These are phyloP conservation scores for Cronartium ribicola DNA, from an alignment of 1,284 basidiomycete species.

Conservation along the genomic window DNA sequence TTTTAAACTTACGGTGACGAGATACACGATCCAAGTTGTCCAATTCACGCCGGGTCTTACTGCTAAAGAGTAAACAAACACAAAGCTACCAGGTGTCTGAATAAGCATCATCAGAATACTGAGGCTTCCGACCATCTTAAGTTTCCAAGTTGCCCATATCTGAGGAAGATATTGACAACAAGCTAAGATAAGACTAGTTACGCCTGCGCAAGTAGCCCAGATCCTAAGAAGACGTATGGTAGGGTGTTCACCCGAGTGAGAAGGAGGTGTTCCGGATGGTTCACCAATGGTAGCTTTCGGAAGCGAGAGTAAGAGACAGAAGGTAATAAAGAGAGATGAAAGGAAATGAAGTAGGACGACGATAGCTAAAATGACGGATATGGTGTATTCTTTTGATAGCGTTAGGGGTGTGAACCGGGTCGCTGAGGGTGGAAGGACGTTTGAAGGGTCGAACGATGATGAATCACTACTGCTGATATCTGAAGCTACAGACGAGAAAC, in stretches of 20 bases:
- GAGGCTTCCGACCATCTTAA: conserved; percentile 80
- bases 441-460: conserved; percentile 36
- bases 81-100: conserved; percentile 61
- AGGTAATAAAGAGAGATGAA: conserved; percentile 28
- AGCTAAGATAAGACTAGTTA: conserved; percentile 73
- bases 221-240: conserved; percentile 56
- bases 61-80: conserved; percentile 52
- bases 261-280: conserved; percentile 51
- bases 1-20: conserved; percentile 45
- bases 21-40: conserved; percentile 50
- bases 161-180: conserved; percentile 84
- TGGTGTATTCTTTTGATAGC: conserved; percentile 53
- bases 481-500: neutral
- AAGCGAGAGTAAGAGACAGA: conserved; percentile 44
- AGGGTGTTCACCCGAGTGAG: conserved; percentile 53
- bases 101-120: conserved; percentile 92
- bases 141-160: conserved; percentile 69
- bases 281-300: conserved; percentile 47
- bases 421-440: conserved; percentile 38
- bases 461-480: conserved; percentile 28
- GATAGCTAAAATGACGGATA: conserved; percentile 59
- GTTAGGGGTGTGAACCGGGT: conserved; percentile 43
- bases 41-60: conserved; percentile 50
- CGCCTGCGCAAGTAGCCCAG: conserved; percentile 82
- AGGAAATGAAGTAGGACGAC: conserved; percentile 59